Base-by-base conservation (phyloP, 352 stramenopile genomes). In the Peronosclerospora sorghi region DNA sequence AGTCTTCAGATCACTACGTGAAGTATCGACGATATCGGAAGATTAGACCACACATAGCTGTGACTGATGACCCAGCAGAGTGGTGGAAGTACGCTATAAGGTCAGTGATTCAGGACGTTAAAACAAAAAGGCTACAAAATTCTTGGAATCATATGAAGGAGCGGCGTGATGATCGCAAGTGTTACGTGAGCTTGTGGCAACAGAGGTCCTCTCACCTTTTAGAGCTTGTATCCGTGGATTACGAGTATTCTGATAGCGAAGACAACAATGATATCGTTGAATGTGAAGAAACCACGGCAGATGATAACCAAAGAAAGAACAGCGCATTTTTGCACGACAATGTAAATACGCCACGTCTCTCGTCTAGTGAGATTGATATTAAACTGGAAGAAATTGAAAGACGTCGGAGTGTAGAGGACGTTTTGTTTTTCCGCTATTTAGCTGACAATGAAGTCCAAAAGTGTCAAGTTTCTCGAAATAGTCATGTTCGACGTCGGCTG, bases 1-100 rank as follows among this genome's bases (percentile, higher is more conserved):
- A 92, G 50, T 50, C 77, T 12, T 74, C 75, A 1, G 59, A 83
- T 18, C 76, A 91, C 44, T 70, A 83, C 21, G 62, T 70, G 2
- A 90, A 89, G 46, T 92, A 82, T 32, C 67, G 84, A 37, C 68
- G 75, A 23, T 86, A 89, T 58, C 74, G 73, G 14, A 73, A 74
- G 32, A 62, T 79, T 39, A 76, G 79, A n/a, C 82, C 82, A 4
- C 49, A 48, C 2, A 51, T 41, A 24, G 48, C 60, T 4, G 65
- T 87, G 12, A 64, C 83, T 39, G 69, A 87, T 26, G 60, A 66
- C 2, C 51, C 62, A n/a, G 55, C 38, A 4, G 67, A 76, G 39
- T 94, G 82, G 82, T 94, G 82, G 82, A 59, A 54, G 24, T 94
- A 92, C 34, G 77, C 77, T 0, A 86, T 94, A 18, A 65, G 48